Percentiles rank a stretch among this genome's conserved stretches.
phyloP scores from a whole-genome alignment of 306 rosid genomes.

The Comarum palustre region DNA sequence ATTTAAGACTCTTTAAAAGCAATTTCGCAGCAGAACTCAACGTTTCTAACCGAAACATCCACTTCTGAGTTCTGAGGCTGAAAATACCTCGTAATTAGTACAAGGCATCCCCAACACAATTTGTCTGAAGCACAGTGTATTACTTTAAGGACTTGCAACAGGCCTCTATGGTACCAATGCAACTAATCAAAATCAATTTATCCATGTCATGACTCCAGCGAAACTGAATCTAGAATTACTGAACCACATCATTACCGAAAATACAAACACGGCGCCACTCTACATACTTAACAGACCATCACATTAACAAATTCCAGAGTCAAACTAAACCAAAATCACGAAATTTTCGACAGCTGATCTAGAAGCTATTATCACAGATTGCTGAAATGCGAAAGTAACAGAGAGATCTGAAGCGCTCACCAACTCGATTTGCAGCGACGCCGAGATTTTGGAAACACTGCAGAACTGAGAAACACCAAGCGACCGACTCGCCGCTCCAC shows the following conservation, averaged over 20 bases:
- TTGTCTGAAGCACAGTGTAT: background rate
- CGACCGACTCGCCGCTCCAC: constrained; percentile 87
- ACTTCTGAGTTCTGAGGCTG: background rate
- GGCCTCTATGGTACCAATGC: background rate
- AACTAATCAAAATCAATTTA: background rate
- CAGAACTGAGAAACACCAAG: constrained; percentile 78
- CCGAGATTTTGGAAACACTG: constrained; percentile 79
- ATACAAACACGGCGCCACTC: background rate
- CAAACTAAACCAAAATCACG: background rate
- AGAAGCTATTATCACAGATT: background rate
- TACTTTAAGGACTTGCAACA: background rate
- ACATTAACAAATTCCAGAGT: background rate
- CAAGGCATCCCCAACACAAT: background rate
- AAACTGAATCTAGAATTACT: background rate
- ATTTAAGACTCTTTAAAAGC: background rate
- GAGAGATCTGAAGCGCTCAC: constrained; percentile 40
- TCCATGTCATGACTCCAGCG: background rate
- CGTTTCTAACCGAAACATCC: background rate
- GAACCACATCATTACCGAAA: background rate
- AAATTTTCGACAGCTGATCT: background rate
- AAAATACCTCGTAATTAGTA: too few species aligned
- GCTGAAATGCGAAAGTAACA: background rate
- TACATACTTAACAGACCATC: background rate
- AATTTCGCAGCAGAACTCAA: background rate
- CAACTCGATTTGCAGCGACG: constrained; percentile 87